Percentiles rank a stretch among this genome's conserved stretches.
Conservation (phyloP, 768 basidiomycete genomes). For the Tylopilus felleus region DNA sequence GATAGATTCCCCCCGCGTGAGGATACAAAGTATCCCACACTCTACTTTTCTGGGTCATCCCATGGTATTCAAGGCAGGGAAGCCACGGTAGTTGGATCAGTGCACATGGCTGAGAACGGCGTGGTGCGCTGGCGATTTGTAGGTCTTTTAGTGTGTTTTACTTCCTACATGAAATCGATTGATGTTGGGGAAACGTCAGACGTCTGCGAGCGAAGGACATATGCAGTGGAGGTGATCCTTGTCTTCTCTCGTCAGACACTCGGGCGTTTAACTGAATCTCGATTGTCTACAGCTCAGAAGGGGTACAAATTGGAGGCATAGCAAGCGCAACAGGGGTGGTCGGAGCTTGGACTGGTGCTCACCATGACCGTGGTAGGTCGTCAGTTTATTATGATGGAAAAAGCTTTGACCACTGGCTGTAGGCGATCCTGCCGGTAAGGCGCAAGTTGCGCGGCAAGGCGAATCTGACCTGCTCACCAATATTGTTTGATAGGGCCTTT, state of each 20-base stretch:
- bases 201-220: slow-evolving; percentile 48
- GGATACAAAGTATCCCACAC: slow-evolving; percentile 36
- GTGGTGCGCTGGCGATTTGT: slow-evolving; percentile 59
- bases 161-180: slow-evolving; percentile 4
- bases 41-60: slow-evolving; percentile 48
- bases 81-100: slow-evolving; percentile 47
- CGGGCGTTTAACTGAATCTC: background rate
- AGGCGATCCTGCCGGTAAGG: slow-evolving; percentile 67
- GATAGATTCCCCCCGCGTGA: slow-evolving; percentile 22
- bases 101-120: slow-evolving; percentile 45
- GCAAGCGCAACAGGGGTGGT: slow-evolving; percentile 65
- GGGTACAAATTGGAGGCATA: slow-evolving; percentile 61
- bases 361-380: slow-evolving; percentile 50
- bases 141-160: slow-evolving; percentile 26
- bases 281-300: slow-evolving; percentile 49
- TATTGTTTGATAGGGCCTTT: slow-evolving; percentile 51
- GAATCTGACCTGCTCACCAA: background rate
- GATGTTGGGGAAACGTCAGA: slow-evolving; percentile 33
- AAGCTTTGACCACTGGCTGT: background rate
- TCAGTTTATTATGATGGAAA: background rate
- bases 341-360: slow-evolving; percentile 64
- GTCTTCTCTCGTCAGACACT: background rate
- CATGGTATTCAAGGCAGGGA: slow-evolving; percentile 41
- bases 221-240: slow-evolving; percentile 57
- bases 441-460: background rate